Percentiles rank a stretch among this genome's conserved stretches.
Evolutionary conservation across 352 stramenopile species (phyloP).

Genomic region (Phytophthora tentaculata): DNA sequence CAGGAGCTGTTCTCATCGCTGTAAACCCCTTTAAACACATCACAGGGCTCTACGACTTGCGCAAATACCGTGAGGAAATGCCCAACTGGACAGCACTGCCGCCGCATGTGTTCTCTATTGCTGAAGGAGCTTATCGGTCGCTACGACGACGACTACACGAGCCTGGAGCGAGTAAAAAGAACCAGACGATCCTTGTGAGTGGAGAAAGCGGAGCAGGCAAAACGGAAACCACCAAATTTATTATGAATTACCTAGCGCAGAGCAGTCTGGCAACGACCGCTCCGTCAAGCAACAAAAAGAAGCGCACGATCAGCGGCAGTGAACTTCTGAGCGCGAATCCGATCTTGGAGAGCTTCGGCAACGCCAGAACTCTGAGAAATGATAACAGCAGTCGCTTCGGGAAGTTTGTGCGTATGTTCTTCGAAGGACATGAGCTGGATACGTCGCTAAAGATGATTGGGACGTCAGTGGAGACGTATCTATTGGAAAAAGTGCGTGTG

Average conservation of each 20-base stretch:
- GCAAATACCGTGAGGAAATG: constrained; percentile 44
- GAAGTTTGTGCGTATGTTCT: constrained; percentile 91
- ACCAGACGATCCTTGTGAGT: constrained; percentile 96
- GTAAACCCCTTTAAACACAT: constrained; percentile 86
- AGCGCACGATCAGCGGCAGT: constrained; percentile 50
- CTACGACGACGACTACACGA: constrained; percentile 49
- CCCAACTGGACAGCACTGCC: constrained; percentile 41
- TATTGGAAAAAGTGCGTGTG: constrained; percentile 93
- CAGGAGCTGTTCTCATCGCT: constrained; percentile 73
- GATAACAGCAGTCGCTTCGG: constrained; percentile 89
- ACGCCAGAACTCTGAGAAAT: constrained; percentile 78
- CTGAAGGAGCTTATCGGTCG: constrained; percentile 72
- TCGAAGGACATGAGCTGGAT: constrained; percentile 46
- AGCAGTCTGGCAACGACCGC: constrained; percentile 17
- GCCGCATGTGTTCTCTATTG: constrained; percentile 86
- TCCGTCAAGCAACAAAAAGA: constrained; percentile 19
- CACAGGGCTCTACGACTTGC: constrained; percentile 66
- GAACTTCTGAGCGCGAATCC: constrained; percentile 83
- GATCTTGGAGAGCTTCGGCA: constrained; percentile 90
- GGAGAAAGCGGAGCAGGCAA: constrained; percentile 96
- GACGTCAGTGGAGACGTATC: constrained; percentile 87
- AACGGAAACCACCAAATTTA: constrained; percentile 96
- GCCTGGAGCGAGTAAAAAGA: constrained; percentile 63
- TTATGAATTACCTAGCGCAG: constrained; percentile 75
- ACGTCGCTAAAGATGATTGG: constrained; percentile 64